Base-by-base conservation (phyloP, 2,329 filamentous ascomycete genomes). In the Dactylellina drechsleri region DNA sequence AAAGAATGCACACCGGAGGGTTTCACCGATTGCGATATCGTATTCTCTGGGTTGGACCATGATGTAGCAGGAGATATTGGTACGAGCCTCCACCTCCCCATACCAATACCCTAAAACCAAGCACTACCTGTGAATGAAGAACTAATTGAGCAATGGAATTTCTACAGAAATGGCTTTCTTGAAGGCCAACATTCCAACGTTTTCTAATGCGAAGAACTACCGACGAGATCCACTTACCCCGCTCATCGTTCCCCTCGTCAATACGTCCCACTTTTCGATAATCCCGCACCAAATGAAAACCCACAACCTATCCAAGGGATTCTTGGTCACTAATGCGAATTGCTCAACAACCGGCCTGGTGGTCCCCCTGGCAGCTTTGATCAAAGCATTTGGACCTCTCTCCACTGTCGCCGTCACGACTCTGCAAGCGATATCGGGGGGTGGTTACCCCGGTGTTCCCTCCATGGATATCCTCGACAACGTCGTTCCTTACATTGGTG, bases 201-300 rank as follows among this genome's bases (percentile, higher is more conserved):
- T 99, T 85, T 97, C 93, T 80, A 99, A 98, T 83, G 93, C 95
- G 60, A 97, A 97, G 84, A 98, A 97, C 87, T 92, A 97, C 86
- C 91, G 95, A 79, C 90, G 90, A 81, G 90, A 97, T 82, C 92
- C 93, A 18, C 85, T 94, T 57, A 93, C 97, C 1, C 95, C 95
- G 10, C 89, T 98, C 80, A 91, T 98, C 77, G 93, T 98, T 7
- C 95, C 95, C 0, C 97, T 93, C 18, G 93, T 98, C 82, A 98
- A 98, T 85, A 89, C 96, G 12, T 83, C 88, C 50, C 94, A 98
- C 83, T 87, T 97, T 79, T 88, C 91, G 80, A 86, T 97, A 76
- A 94, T 98, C 81, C 90, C 91, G n/a, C 90, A 96, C 83, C 94
- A 98, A 84, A 87, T 92, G 77, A 86, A 88, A 80, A 86, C 91